phyloP scores from a whole-genome alignment of 2,329 filamentous ascomycete genomes.

The Massarina eburnea region DNA sequence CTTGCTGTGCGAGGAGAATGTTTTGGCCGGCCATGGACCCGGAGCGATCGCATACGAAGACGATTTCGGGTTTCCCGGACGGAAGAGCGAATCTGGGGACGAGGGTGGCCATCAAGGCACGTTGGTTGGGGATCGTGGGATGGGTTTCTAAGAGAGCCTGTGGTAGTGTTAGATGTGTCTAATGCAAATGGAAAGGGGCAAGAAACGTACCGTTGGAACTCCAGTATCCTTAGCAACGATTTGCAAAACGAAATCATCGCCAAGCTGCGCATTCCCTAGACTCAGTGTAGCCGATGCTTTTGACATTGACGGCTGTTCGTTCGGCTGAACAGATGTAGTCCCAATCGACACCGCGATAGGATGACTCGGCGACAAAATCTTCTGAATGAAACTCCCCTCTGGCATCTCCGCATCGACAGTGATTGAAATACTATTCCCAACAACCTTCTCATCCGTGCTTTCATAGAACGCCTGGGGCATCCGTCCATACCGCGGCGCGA shows the following conservation, averaged over 20 bases:
- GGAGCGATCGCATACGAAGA: constrained; percentile 73
- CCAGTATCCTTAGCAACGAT: constrained; percentile 62
- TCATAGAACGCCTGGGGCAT: constrained; percentile 43
- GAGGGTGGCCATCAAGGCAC: constrained; percentile 69
- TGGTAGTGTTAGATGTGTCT: background rate
- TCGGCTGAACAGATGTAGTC: constrained; percentile 51
- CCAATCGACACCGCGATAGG: constrained; percentile 68
- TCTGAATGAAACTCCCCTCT: constrained; percentile 58
- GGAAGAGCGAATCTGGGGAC: constrained; percentile 70
- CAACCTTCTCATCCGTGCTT: constrained; percentile 8
- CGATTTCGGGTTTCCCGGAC: constrained; percentile 60
- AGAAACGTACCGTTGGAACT: constrained; percentile 50
- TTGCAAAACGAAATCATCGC: constrained; percentile 68
- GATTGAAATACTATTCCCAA: constrained; percentile 53
- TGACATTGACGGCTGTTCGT: constrained; percentile 55
- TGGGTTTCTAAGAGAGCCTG: constrained; percentile 67
- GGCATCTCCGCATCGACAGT: constrained; percentile 63
- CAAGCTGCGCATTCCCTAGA: constrained; percentile 56
- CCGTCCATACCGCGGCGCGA: constrained; percentile 67
- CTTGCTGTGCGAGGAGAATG: constrained; percentile 57
- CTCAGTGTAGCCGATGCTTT: constrained; percentile 65
- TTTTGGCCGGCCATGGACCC: constrained; percentile 62
- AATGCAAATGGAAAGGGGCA: background rate
- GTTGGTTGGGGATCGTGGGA: constrained; percentile 60
- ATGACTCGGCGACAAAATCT: constrained; percentile 67